Evolutionary conservation across 768 basidiomycete genomes (phyloP), one percentile per base, ranked within the genome.

Genomic region (Termitomyces sp.): DNA sequence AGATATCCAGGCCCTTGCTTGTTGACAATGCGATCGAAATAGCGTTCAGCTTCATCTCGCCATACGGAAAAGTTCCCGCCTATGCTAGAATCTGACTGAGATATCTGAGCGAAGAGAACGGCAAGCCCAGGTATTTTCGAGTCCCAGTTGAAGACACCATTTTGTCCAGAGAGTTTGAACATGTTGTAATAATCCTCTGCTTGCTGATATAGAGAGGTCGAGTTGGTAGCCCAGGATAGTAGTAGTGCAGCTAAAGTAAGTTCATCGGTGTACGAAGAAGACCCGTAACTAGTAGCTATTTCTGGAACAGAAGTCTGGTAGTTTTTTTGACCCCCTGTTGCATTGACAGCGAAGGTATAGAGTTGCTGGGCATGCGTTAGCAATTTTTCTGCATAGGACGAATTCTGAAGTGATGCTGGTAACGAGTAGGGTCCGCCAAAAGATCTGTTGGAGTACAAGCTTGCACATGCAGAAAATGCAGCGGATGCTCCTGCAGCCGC

Each of bases 141-240:
- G 69, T 95, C 95, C 95, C 95, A 98, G 70, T 95, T 95, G 74
- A 94, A 91, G 5, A 89, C 86, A 2, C 77, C 73, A 49, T 86
- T 74, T 38, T 80, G 75, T 1, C 78, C 77, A 2, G 73, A 71
- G 0, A 96, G 77, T 29, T 78, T 71, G 68, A 84, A 90, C 37
- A 83, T 74, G 10, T 74, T 68, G 71, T 86, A 94, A 68, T 84
- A 84, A 7, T 75, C 70, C 68, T 85, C 79, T 1, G 91, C 91
- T 61, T 91, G 83, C 25, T 79, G 69, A 67, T 86, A 92, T 57
- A 83, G 77, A 3, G 77, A 72, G 9, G 83, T 76, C 1, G 84
- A 84, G 59, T 88, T 86, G 36, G 82, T 85, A 2, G 91, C 90
- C 71, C 85, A 82, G 10, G 91, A 81, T 40, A 97, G 78, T 67